Evolutionary conservation across 768 basidiomycete genomes (phyloP), one percentile per base, ranked within the genome.

Genomic region (Suillus spraguei): DNA sequence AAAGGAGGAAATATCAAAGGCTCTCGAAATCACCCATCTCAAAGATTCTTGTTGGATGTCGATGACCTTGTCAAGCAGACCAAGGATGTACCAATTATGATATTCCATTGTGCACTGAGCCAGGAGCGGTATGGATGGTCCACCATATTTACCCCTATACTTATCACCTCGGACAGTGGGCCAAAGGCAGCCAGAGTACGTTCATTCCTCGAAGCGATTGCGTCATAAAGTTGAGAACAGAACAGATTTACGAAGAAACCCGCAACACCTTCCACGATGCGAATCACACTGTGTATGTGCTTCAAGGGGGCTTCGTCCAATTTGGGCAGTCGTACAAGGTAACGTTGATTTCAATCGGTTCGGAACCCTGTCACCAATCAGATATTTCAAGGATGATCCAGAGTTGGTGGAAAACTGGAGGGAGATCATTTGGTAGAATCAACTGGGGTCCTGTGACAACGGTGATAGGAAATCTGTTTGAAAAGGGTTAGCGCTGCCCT

Each of bases 41-140:
- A 72, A 35, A 80, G 80, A 56, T 92, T 94, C 74, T 71, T 83
- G 41, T 76, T 72, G 59, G 81, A 76, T 24, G 85, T 93, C 36
- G 81, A 88, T 69, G 72, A 77, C 1, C 81, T 94, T 32, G 81
- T 92, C 36, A 76, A 79, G 69, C 76, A 85, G 60, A 85, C 85
- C 13, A 88, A 88, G 71, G 80, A 83, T 42, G 78, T 92, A 5
- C 84, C 85, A 17, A 73, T 81, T 20, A 77, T 94, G 20, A 78
- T 95, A 55, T 95, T 95, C 71, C 93, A 94, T 70, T 94, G 93
- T 70, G 82, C 83, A 3, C 77, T 90, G 59, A 92, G 91, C 9
- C 92, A 94, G 76, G 80, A 84, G 41, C 83, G 93, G 92, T 92
- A 68, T 50, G 88, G 56, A 41, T 73, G 69, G 44, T 46, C 55